Evolutionary conservation across 2,329 filamentous ascomycete genomes (phyloP), one percentile per base, ranked within the genome.

Genomic region (Colletotrichum camelliae): DNA sequence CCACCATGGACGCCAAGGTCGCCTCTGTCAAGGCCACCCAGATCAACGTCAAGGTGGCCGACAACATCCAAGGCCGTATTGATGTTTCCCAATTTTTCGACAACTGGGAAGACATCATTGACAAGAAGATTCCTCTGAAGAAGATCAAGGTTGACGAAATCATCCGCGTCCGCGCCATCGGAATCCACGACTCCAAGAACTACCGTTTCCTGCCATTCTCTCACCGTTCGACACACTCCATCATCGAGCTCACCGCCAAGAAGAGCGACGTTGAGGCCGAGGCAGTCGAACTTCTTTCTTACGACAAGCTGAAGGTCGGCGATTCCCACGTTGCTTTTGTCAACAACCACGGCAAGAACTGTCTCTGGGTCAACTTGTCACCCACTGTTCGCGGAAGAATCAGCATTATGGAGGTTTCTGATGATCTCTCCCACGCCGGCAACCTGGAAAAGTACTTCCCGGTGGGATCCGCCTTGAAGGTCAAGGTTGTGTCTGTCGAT

Each of bases 71-170:
- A 82, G 97, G 96, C n/a, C 95, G 97, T 21, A 93, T 99, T 75
- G 96, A 98, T 81, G 91, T 97, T 7, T 97, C 97, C 1, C 95
- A 98, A 83, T 86, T 96, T 15, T 99, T 98, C 82, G 94, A 98
- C 83, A 89, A 89, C 13, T 98, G 94, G 93, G 94, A 97, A 62
- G 93, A 96, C 58, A 97, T 99, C 80, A 89, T 92, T 72, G 92
- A 98, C 81, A 91, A 93, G 74, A 98, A 96, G 84, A 89, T 92
- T 33, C 96, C 97, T 2, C 88, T 98, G n/a, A 88, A 89, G 72
- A 90, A 91, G 77, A 97, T 98, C 85, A 90, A 91, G 77, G 87
- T 89, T 67, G 94, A 94, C 79, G 91, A 96, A 74, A 86, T 92
- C 61, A 85, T 98, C 35, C 87, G 91, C 16, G 96, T 96, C 52